Evolutionary conservation across 441 rosid species (phyloP).

Genomic region (Erodium texanum): DNA sequence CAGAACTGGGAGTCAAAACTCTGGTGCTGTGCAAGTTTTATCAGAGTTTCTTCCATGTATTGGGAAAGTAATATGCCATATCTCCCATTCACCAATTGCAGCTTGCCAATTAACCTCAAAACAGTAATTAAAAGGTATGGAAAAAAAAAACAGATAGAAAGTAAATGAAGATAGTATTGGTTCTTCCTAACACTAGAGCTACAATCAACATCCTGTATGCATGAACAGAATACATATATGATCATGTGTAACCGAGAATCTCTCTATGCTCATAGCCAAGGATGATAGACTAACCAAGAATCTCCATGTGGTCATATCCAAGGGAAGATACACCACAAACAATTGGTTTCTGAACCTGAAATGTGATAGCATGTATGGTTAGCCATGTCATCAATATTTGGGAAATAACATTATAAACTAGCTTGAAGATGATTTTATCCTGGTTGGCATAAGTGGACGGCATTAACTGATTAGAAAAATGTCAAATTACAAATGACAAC

Average conservation of each 20-base stretch:
- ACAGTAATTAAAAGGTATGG: no score
- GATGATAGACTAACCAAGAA: conserved; percentile 68
- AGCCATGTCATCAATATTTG: conserved; percentile 16
- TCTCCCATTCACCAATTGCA: no score
- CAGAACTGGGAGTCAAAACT: no score
- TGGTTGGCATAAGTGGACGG: not conserved
- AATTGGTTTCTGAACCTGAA: conserved; percentile 76
- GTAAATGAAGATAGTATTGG: not conserved
- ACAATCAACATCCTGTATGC: not conserved
- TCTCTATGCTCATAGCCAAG: not conserved
- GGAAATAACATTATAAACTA: not conserved
- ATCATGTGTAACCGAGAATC: not conserved
- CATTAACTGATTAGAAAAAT: not conserved
- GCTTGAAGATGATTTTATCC: not conserved
- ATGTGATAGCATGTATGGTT: conserved; percentile 19
- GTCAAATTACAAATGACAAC: not conserved
- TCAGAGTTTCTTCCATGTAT: no score
- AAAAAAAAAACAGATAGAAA: no score
- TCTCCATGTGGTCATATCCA: conserved; percentile 99
- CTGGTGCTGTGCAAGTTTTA: no score
- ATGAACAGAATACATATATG: no score
- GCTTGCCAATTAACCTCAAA: no score
- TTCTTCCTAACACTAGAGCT: not conserved
- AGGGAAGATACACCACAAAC: conserved; percentile 87
- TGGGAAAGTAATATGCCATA: no score